Evolutionary conservation across 2,329 filamentous ascomycete species (phyloP), one percentile per base, ranked within the genome.

Genomic region (Elsinoe necatrix): DNA sequence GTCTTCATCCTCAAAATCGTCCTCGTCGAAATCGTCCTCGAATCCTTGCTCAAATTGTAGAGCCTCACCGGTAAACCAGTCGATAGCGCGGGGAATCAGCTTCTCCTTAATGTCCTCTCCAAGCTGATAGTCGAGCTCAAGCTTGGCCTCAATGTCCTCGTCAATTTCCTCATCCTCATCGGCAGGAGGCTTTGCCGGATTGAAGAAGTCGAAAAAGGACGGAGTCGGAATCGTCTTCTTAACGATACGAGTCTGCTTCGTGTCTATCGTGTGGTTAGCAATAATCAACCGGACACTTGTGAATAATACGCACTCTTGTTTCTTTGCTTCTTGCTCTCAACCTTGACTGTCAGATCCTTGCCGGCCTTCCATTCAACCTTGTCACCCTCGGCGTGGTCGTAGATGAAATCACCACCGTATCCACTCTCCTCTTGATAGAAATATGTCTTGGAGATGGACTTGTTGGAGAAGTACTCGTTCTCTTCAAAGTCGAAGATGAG

Each of bases 81-180:
- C 93, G 67, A 98, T 93, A 58, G 95, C 93, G 65, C 92, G 90
- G 62, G 93, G 93, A 65, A 98, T 98, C 63, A 98, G 82, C 79
- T 98, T 98, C 82, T 98, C 93, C 79, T 98, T 98, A 77, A 98
- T 96, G 70, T 98, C 93, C 78, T 98, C 93, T 63, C 93, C 93
- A 43, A 98, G 84, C 76, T 97, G 92, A 74, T 97, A 98, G 76
- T 98, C 93, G 54, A 98, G 85, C 78, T 98, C 93, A 57, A 98
- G 83, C 62, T 93, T 91, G 75, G 95, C 91, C 78, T 98, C 93
- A 54, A 98, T 95, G 71, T 98, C 93, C 54, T 85, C 87, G 56
- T 86, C 84, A 59, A 87, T 84, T 63, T 92, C 86, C 64, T 92
- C 86, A 51, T 88, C 87, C 51, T 89, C 84, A 31, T 86, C 87